Evolutionary conservation across 75 land plant species (phyloP).

Genomic region (Cryptomeria japonica): DNA sequence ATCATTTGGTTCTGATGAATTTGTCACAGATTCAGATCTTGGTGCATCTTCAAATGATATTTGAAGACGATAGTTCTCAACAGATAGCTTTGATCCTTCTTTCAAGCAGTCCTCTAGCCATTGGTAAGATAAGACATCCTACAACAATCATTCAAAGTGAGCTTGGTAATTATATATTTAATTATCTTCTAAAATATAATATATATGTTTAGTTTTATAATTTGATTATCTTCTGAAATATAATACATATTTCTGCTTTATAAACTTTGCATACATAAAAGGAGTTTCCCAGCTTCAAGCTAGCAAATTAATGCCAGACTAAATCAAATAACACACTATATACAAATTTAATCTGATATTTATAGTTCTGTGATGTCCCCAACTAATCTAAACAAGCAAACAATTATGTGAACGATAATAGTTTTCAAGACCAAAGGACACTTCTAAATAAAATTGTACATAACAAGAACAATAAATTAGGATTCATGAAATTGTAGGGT

Average conservation of each 20-base stretch:
- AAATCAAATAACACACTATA: neutral
- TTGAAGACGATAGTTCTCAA: slow-evolving; percentile 54
- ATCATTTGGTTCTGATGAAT: slow-evolving; percentile 12
- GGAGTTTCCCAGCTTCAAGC: neutral
- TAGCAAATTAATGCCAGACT: neutral
- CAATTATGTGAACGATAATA: too few species aligned
- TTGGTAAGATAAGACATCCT: slow-evolving; percentile 61
- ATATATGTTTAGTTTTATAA: neutral
- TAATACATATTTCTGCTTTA: neutral
- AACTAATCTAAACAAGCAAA: too few species aligned
- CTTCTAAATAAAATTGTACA: too few species aligned
- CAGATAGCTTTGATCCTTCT: slow-evolving; percentile 49
- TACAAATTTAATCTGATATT: neutral
- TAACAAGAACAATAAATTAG: too few species aligned
- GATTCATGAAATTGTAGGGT: too few species aligned
- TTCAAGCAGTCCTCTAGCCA: slow-evolving; percentile 91
- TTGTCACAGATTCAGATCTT: slow-evolving; percentile 4
- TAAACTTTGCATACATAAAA: neutral
- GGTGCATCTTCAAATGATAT: slow-evolving; percentile 12
- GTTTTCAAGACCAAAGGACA: too few species aligned
- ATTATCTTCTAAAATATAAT: neutral
- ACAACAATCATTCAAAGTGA: slow-evolving; percentile 21
- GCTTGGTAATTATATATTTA: neutral
- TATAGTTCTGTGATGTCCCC: too few species aligned
- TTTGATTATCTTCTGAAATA: neutral